Base-by-base conservation (phyloP, 2,329 filamentous ascomycete species). In the Cytospora piceae region DNA sequence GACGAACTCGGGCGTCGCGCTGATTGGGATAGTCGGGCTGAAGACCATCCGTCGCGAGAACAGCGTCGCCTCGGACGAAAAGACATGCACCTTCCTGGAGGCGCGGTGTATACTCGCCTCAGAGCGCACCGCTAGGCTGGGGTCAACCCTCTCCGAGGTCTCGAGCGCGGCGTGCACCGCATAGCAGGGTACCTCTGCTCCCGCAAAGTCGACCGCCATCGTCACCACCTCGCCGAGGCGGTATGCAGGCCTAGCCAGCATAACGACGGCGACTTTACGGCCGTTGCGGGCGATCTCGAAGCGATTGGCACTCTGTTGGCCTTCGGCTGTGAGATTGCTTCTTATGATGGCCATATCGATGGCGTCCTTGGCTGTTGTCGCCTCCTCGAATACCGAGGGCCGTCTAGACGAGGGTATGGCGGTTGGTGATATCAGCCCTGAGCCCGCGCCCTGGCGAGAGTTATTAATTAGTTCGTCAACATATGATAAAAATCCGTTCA, bases 221-320 rank as follows among this genome's bases (percentile, higher is more conserved):
- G 88, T 92, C 54, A 98, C 87, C 0, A 90, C 89, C 77, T 99
- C 95, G 66, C 95, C 95, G 0, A 99, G 82, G 54, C 94, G 86
- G 79, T 96, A 97, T 0, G 94, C 89, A 0, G 95, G 93, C 12
- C 95, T 88, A 6, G 94, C 91, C 37, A 99, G 85, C 78, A 94
- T 93, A 63, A 99, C 87, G 7, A 96, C 92, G 3, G 92, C 94
- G 15, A 99, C 94, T n/a, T 89, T 89, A 64, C 89, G 89, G n/a
- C 94, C 94, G 73, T 93, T 94, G 17, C 94, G 90, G 15, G 94
- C 90, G 74, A 99, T 98, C 74, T 97, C 94, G 75, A 98, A 99
- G 49, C 93, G 89, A 73, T 97, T 97, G n/a, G 90, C 87, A 73
- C 91, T 94, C 71, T 93, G 90, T 42, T 89, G 88, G n/a, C 87